phyloP scores from a whole-genome alignment of 108 stramenopile species.

The Fragilaria crotonensis region DNA sequence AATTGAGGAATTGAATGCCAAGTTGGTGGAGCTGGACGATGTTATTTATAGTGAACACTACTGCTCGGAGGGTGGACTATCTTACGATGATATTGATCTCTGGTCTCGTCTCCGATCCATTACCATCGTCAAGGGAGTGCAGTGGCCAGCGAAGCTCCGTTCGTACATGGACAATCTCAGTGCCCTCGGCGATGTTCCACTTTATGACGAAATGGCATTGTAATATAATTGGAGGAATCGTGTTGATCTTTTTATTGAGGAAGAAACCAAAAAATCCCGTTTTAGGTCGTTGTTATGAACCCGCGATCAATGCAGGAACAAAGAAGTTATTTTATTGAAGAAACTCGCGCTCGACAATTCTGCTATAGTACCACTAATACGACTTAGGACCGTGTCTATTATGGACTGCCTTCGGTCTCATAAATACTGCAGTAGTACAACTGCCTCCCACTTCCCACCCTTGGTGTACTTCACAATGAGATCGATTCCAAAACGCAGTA shows the following conservation, averaged over 20 bases:
- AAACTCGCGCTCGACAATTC: no score
- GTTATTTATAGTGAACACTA: constrained; percentile 71
- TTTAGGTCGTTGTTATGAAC: no score
- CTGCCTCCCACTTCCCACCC: no score
- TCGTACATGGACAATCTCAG: constrained; percentile 87
- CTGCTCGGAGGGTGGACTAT: constrained; percentile 80
- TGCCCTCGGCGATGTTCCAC: constrained; percentile 75
- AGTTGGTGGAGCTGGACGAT: constrained; percentile 80
- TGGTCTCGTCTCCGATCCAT: constrained; percentile 86
- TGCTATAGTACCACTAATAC: no score
- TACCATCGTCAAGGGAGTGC: constrained; percentile 78
- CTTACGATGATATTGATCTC: constrained; percentile 85
- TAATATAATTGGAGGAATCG: neutral
- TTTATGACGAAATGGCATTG: constrained; percentile 84
- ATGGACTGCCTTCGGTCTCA: no score
- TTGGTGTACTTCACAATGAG: no score
- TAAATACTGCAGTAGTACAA: no score
- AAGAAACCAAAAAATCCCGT: neutral
- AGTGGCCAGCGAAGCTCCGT: constrained; percentile 78
- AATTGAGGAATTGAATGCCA: constrained; percentile 78
- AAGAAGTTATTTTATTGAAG: no score
- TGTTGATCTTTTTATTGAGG: neutral
- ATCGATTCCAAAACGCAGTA: no score
- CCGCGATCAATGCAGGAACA: no score
- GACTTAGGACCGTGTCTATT: no score